Conservation (phyloP, 2,329 filamentous ascomycete species). For the Aaosphaeria pasadenensis region DNA sequence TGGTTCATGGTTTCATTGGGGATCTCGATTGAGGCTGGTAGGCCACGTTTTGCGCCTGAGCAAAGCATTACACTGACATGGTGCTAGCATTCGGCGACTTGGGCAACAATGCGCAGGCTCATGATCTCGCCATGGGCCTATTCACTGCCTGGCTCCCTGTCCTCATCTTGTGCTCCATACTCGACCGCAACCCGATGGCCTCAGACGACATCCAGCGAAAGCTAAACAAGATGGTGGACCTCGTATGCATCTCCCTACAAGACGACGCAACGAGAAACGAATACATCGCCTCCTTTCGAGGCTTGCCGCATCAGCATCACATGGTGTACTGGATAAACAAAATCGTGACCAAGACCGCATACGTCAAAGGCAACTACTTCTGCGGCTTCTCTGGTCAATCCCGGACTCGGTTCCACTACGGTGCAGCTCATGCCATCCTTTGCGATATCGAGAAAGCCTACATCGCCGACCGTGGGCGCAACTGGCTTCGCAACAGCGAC, state of each 20-base stretch:
- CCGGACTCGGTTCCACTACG: conserved; percentile 37
- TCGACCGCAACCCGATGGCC: conserved; percentile 47
- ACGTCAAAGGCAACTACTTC: conserved; percentile 35
- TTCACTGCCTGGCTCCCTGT: conserved; percentile 47
- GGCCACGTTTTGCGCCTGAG: not conserved
- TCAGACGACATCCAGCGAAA: conserved; percentile 38
- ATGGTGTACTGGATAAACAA: conserved; percentile 21
- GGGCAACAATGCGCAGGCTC: conserved; percentile 41
- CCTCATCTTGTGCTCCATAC: conserved; percentile 43
- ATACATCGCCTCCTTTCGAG: conserved; percentile 27
- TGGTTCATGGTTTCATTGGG: conserved; percentile 43
- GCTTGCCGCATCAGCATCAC: conserved; percentile 15
- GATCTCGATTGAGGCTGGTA: conserved; percentile 31
- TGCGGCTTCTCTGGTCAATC: conserved; percentile 37
- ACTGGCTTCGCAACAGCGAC: conserved; percentile 38
- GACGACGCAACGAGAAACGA: conserved; percentile 21
- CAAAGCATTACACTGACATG: not conserved
- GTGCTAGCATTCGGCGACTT: conserved; percentile 28
- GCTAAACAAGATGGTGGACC: conserved; percentile 40
- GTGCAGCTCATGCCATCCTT: conserved; percentile 43
- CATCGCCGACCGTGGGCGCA: conserved; percentile 34
- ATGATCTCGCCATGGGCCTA: conserved; percentile 45
- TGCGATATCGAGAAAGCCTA: conserved; percentile 42
- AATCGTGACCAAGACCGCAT: conserved; percentile 16
- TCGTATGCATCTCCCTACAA: conserved; percentile 30